These are phyloP conservation scores for Penicillium ucsense DNA, from an alignment of 495 filamentous ascomycete genomes.

Conservation along the genomic window DNA sequence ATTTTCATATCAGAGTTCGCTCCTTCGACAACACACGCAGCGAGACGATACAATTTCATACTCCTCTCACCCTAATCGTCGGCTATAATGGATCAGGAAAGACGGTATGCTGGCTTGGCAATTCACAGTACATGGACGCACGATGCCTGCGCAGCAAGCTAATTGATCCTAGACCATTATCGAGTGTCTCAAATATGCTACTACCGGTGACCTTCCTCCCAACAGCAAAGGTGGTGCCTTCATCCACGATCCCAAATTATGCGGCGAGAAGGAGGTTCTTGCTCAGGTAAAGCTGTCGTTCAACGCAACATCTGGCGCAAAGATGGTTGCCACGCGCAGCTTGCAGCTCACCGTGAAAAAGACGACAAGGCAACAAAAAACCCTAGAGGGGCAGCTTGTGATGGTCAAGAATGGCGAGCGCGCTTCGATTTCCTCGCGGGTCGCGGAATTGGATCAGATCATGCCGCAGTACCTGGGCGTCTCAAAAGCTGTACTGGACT, in stretches of 20 bases:
- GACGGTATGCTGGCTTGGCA: conserved; percentile 43
- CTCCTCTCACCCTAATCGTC: conserved; percentile 89
- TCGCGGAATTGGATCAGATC: conserved; percentile 69
- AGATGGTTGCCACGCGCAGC: conserved; percentile 71
- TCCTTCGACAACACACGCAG: conserved; percentile 73
- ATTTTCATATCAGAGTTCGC: conserved; percentile 51
- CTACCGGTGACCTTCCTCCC: conserved; percentile 85
- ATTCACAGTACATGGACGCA: not conserved
- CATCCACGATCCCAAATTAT: conserved; percentile 91
- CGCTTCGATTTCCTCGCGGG: conserved; percentile 62
- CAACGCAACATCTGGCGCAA: conserved; percentile 59
- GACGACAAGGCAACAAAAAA: conserved; percentile 58
- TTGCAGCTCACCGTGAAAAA: conserved; percentile 84
- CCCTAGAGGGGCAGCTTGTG: conserved; percentile 66
- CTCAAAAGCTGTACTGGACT: conserved; percentile 79
- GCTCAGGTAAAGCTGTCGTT: conserved; percentile 90
- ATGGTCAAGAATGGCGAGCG: conserved; percentile 76
- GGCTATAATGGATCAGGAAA: conserved; percentile 97
- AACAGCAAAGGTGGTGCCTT: conserved; percentile 93
- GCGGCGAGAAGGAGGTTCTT: conserved; percentile 79
- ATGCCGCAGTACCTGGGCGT: conserved; percentile 86
- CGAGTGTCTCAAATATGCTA: conserved; percentile 97
- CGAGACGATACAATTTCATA: conserved; percentile 81
- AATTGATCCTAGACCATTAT: conserved; percentile 66
- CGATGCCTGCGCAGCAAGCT: not conserved